phyloP scores from a whole-genome alignment of 1,284 basidiomycete species.

The Ustilago nuda region DNA sequence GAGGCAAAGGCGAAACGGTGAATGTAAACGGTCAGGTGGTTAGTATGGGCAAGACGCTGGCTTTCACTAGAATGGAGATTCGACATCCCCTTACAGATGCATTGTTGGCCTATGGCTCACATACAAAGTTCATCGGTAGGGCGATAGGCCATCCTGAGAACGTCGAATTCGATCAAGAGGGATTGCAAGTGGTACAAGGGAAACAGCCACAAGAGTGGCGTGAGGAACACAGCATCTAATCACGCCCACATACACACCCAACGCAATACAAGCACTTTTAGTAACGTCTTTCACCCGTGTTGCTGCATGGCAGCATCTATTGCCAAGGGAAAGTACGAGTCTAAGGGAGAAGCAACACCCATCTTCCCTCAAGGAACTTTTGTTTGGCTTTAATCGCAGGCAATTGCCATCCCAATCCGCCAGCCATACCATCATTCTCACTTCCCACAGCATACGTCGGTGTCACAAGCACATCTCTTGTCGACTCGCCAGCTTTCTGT shows the following conservation, averaged over 20 bases:
- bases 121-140: constrained; percentile 88
- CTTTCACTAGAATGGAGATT: constrained; percentile 64
- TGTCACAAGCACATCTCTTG: constrained; percentile 55
- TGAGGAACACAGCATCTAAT: constrained; percentile 19
- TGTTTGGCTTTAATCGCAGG: constrained; percentile 63
- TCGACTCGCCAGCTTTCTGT: constrained; percentile 10
- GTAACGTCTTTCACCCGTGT: background rate
- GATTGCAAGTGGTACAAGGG: constrained; percentile 79
- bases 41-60: constrained; percentile 62
- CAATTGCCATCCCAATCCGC: constrained; percentile 63
- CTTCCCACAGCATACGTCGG: constrained; percentile 64
- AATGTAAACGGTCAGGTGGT: constrained; percentile 48
- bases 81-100: constrained; percentile 54
- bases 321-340: background rate
- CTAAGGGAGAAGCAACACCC: constrained; percentile 46
- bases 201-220: constrained; percentile 54
- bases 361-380: constrained; percentile 58
- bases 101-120: constrained; percentile 69
- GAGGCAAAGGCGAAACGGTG: constrained; percentile 66
- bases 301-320: background rate
- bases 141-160: constrained; percentile 80
- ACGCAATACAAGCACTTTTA: constrained; percentile 1
- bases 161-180: constrained; percentile 82
- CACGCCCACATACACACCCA: constrained; percentile 2
- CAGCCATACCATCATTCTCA: constrained; percentile 53